Evolutionary conservation across 1,284 basidiomycete genomes (phyloP), one percentile per base, ranked within the genome.

Genomic region (Naganishia cerealis): DNA sequence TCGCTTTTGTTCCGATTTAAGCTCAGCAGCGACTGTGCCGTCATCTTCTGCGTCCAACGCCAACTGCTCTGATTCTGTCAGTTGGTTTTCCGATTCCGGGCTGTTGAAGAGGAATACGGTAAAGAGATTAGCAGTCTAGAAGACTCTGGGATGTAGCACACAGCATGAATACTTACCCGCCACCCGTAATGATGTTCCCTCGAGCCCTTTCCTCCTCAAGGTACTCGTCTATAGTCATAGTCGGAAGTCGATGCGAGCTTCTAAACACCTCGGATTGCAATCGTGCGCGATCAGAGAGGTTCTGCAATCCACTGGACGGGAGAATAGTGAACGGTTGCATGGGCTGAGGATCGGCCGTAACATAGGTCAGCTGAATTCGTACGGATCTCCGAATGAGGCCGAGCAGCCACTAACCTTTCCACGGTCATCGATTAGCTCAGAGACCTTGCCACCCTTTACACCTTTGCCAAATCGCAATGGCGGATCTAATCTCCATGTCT

Each of bases 191-290:
- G 74, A 98, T 88, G 67, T 93, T 94, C 0, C 94, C 94, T 61
- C 91, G 83, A 69, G 88, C 82, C 65, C 84, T 82, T 78, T 99
- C 95, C 69, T 94, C 88, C 72, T 90, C 88, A 26, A 99, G 85
- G 76, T 95, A 98, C 79, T 99, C 91, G 76, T 99, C 95, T 73
- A 99, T 88, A 0, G 90, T 87, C 96, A 99, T 98, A 0, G 92
- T 95, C 3, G 95, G 95, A 38, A 99, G 82, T 26, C 90, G 86
- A 78, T 97, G 87, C n/a, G 86, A 86, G 3, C 91, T 86, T 16
- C 88, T 86, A 81, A 98, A 99, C 2, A 98, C 94, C 75, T 91
- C 87, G 0, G 85, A 81, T 75, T 88, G 87, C 9, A 95, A 75
- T 38, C 87, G 85, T 53, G 88, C 84, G 65, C 92, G 87, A 70